phyloP scores from a whole-genome alignment of 1,139 yeast species.

The Suzukiozyma palmioleophila region DNA sequence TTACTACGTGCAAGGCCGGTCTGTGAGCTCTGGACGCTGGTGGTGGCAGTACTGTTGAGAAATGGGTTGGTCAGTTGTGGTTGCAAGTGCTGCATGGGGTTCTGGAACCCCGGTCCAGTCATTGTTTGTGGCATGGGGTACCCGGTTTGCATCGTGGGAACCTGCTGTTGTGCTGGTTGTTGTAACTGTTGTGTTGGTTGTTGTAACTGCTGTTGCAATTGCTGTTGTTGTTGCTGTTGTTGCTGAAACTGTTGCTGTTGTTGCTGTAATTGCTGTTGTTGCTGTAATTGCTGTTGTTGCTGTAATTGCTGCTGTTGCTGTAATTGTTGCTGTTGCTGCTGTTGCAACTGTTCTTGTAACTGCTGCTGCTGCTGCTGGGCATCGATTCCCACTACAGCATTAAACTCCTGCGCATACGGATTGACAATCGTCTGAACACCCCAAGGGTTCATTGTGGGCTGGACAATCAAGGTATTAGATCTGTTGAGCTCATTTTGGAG shows the following conservation, averaged over 20 bases:
- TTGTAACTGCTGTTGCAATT: constrained; percentile 5
- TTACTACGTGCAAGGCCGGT: constrained; percentile 10
- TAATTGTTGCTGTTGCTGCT: constrained; percentile 6
- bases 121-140: constrained; percentile 6
- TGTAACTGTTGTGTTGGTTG: constrained; percentile 3
- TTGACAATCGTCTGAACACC: constrained; percentile 13
- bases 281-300: constrained; percentile 10
- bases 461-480: constrained; percentile 32
- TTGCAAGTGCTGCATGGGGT: constrained; percentile 17
- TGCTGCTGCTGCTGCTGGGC: constrained; percentile 10
- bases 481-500: constrained; percentile 16
- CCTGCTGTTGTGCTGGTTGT: constrained; percentile 5
- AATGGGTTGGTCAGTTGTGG: constrained; percentile 27
- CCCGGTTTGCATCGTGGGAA: background rate
- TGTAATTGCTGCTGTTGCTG: constrained; percentile 12
- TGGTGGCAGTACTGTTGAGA: constrained; percentile 13
- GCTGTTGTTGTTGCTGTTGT: constrained; percentile 7
- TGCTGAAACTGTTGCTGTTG: constrained; percentile 4
- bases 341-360: constrained; percentile 7
- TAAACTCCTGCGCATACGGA: constrained; percentile 5
- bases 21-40: constrained; percentile 12
- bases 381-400: constrained; percentile 4
- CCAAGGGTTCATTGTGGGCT: constrained; percentile 46
- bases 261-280: constrained; percentile 11
- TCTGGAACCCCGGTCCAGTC: constrained; percentile 43